Evolutionary conservation across 352 stramenopile species (phyloP), one percentile per base, ranked within the genome.

Genomic region (Pythium myriotylum): DNA sequence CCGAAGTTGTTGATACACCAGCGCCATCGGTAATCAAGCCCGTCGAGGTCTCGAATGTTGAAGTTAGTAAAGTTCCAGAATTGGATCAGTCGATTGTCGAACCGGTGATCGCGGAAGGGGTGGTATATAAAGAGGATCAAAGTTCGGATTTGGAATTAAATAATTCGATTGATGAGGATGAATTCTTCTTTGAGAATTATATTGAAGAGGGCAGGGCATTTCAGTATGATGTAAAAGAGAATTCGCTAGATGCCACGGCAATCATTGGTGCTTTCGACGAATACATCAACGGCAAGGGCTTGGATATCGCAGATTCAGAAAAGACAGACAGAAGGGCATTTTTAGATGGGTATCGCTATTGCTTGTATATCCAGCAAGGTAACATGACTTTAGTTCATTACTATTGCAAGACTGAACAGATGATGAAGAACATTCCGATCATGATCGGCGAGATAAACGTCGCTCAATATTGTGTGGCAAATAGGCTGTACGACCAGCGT

Each of bases 141-240:
- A 69, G 40, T 69, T 69, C 47, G 29, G 46, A 69, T 64, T 69
- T 42, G 61, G 27, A 59, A 69, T 55, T 69, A 69, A 55, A 55
- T 64, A 64, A 65, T 69, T 59, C 47, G 19, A 47, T 59, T 39
- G 54, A 69, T 40, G 48, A 45, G 45, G 40, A 64, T 53, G 47
- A 64, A 46, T 37, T 35, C 46, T 43, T 63, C 17, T n/a, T 57
- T 26, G 29, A 10, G 10, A 50, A 67, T 67, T 49, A 67, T 26
- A 5, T 66, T 59, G n/a, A n/a, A n/a, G n/a, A n/a, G n/a, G n/a
- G n/a, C n/a, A n/a, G n/a, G n/a, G n/a, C n/a, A 66, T 66, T 60
- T 40, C 59, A 35, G 29, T 10, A 35, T n/a, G n/a, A n/a, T n/a
- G n/a, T n/a, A 65, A 13, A 22, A 58, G 46, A 57, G 58, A 65